Percentiles rank a stretch among this genome's conserved stretches.
phyloP scores from a whole-genome alignment of 805 yeast species.

The Cyberlindnera meyerae region DNA sequence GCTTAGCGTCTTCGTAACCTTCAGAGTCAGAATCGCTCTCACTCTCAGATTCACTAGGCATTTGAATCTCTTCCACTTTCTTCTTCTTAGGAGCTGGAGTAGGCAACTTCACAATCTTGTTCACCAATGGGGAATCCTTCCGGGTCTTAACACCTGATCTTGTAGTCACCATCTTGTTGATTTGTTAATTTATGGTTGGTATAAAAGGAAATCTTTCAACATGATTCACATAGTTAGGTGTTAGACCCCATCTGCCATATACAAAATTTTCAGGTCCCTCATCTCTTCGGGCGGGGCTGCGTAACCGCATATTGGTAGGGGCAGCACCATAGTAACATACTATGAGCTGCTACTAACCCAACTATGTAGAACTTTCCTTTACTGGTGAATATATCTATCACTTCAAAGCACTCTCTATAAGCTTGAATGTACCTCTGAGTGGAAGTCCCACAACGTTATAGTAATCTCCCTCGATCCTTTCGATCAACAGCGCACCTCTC shows the following conservation, averaged over 20 bases:
- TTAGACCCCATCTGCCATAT: too few relatives aligned
- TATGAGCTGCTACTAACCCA: too few relatives aligned
- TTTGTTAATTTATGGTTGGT: too few relatives aligned
- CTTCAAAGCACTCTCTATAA: constrained; percentile 35
- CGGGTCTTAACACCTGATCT: constrained; percentile 20
- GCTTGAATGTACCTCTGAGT: constrained; percentile 45
- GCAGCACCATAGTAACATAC: background rate
- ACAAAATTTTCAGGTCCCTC: constrained; percentile 11
- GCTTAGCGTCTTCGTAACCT: constrained; percentile 6
- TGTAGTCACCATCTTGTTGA: too few relatives aligned
- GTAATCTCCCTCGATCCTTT: constrained; percentile 69
- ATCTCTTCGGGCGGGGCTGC: constrained; percentile 14
- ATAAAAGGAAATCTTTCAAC: too few relatives aligned
- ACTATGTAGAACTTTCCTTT: too few relatives aligned
- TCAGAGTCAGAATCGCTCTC: constrained; percentile 22
- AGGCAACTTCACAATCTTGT: constrained; percentile 5
- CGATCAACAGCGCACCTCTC: constrained; percentile 59
- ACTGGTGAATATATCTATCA: too few relatives aligned
- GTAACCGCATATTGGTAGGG: constrained; percentile 2
- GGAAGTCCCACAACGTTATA: constrained; percentile 89
- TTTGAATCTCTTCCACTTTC: constrained; percentile 25
- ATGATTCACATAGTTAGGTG: too few relatives aligned
- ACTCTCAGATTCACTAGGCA: constrained; percentile 26
- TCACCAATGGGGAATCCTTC: constrained; percentile 13
- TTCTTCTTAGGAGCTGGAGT: constrained; percentile 6